A percentile compares a stretch with the other conserved stretches of the same genome.
Evolutionary conservation across 305 asterid species (phyloP).

Genomic region (Fraxinus xanthoxyloides): DNA sequence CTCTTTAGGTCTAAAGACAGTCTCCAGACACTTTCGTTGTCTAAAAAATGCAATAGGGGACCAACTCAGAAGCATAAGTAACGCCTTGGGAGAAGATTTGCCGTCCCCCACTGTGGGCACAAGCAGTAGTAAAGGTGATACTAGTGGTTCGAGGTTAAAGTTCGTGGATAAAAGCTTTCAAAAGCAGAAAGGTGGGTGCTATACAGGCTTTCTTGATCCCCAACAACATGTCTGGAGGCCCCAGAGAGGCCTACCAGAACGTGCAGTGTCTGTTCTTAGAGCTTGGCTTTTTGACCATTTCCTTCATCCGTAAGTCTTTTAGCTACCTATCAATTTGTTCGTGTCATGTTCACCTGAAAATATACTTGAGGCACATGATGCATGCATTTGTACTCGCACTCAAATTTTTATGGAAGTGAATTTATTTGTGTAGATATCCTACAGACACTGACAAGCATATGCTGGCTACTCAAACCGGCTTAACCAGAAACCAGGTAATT

Average conservation of each 20-base stretch:
- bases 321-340: background rate
- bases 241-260: slow-evolving; percentile 87
- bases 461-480: slow-evolving; percentile 85
- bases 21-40: slow-evolving; percentile 55
- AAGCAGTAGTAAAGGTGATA: slow-evolving; percentile 32
- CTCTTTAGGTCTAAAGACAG: slow-evolving; percentile 54
- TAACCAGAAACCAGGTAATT: slow-evolving; percentile 73
- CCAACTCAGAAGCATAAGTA: slow-evolving; percentile 46
- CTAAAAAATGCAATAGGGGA: slow-evolving; percentile 51
- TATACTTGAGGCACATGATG: background rate
- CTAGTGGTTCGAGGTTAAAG: slow-evolving; percentile 39
- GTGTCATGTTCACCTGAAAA: background rate
- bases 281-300: slow-evolving; percentile 94
- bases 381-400: background rate
- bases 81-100: slow-evolving; percentile 53
- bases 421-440: slow-evolving; percentile 54
- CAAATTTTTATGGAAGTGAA: background rate
- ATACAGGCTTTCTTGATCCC: slow-evolving; percentile 37
- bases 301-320: slow-evolving; percentile 72
- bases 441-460: slow-evolving; percentile 84
- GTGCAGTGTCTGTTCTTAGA: slow-evolving; percentile 70
- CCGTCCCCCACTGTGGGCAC: slow-evolving; percentile 37
- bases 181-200: slow-evolving; percentile 39
- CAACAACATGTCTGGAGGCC: slow-evolving; percentile 85
- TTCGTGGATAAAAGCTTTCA: slow-evolving; percentile 47